phyloP scores from a whole-genome alignment of 1,139 yeast genomes.

The Diutina rugosa region DNA sequence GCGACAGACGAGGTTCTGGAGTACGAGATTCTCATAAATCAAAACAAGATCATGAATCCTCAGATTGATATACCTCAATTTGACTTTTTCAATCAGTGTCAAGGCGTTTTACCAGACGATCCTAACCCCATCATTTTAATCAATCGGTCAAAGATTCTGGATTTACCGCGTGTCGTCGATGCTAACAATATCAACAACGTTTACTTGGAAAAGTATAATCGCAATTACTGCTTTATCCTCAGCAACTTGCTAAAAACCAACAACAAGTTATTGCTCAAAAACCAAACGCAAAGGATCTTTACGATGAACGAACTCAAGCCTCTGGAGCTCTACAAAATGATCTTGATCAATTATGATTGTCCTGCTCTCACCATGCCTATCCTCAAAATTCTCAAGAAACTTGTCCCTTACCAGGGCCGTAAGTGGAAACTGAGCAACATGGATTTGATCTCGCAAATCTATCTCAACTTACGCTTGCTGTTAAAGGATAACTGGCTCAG shows the following conservation, averaged over 20 bases:
- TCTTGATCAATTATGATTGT: slow-evolving; percentile 43
- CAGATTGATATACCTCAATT: slow-evolving; percentile 22
- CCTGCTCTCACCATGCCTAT: slow-evolving; percentile 55
- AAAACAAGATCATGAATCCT: slow-evolving; percentile 35
- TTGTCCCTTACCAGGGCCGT: slow-evolving; percentile 84
- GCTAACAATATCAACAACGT: slow-evolving; percentile 16
- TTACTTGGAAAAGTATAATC: slow-evolving; percentile 21
- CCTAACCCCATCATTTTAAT: slow-evolving; percentile 13
- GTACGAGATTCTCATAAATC: slow-evolving; percentile 22
- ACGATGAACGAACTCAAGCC: slow-evolving; percentile 45
- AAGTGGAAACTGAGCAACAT: slow-evolving; percentile 91
- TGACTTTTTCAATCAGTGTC: slow-evolving; percentile 33
- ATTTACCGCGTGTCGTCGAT: slow-evolving; percentile 16
- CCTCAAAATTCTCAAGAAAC: slow-evolving; percentile 59
- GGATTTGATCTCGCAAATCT: slow-evolving; percentile 86
- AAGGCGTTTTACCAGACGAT: slow-evolving; percentile 6
- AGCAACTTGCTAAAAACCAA: slow-evolving; percentile 30
- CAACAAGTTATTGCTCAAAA: slow-evolving; percentile 31
- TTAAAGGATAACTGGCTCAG: slow-evolving; percentile 84
- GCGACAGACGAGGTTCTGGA: slow-evolving; percentile 15
- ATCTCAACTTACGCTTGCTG: slow-evolving; percentile 57
- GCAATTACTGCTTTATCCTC: slow-evolving; percentile 30
- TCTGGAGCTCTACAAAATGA: slow-evolving; percentile 32
- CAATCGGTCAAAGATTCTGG: slow-evolving; percentile 16
- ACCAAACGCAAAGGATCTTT: slow-evolving; percentile 39